Evolutionary conservation across 2,329 filamentous ascomycete genomes (phyloP), one percentile per base, ranked within the genome.

Genomic region (Nemania abortiva): DNA sequence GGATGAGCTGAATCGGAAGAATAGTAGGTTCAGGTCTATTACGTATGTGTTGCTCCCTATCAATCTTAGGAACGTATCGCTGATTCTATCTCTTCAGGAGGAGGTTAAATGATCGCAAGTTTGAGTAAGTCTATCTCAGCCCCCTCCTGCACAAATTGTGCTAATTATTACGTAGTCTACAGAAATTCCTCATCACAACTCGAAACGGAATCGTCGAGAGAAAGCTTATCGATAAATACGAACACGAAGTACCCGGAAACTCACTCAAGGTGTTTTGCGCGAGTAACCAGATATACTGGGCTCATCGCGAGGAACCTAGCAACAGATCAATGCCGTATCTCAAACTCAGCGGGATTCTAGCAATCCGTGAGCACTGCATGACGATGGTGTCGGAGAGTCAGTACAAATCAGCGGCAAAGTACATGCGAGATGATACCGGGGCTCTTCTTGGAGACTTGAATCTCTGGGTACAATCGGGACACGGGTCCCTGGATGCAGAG

Each of bases 401-500:
- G 69, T 77, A 80, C 27, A 76, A 75, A 1, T 75, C 77, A 3
- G 81, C 80, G 0, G 78, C 27, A 6, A 72, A 74, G 6, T 85
- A 82, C 61, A 81, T 86, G 58, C 70, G 75, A 1, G 74, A 83
- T 29, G 75, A 82, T 15, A 80, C 86, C 13, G 81, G 82, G 0
- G 79, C 78, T 0, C 73, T 86, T 2, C 70, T 86, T 1, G 79
- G 78, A 20, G 78, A 82, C 1, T 66, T 84, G 1, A 75, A 79
- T 6, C 77, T 85, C 0, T 87, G 84, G 84, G 77, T 85, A 1
- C 75, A 82, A 59, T 81, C 82, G 27, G 83, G 83, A 0, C 78
- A 80, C 0, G 79, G 81, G 0, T 81, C 74, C 34, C 73, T 77
- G 22, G 77, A 72, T 54, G 80, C 79, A 0, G 82, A 85, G 69